Evolutionary conservation across 805 yeast species (phyloP), one percentile per base, ranked within the genome.

Genomic region (Wickerhamomyces subpelliculosus): DNA sequence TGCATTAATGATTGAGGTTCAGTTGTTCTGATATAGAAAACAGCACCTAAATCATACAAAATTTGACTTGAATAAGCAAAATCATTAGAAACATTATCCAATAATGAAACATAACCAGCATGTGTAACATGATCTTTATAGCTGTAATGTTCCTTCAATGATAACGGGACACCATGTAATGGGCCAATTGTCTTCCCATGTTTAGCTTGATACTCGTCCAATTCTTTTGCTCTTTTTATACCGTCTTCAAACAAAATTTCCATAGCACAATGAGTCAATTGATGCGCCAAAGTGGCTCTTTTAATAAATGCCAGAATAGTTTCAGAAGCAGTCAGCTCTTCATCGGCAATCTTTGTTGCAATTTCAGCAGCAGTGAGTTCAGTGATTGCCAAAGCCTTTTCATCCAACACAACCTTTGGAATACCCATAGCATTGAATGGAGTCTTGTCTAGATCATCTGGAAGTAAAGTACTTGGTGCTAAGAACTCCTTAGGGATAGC

Each of bases 1-100:
- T 80, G 85, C 87, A 80, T 80, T 54, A 80, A 61, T 4, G 78
- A 65, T 54, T 79, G 86, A 5, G 87, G 87, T 55, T 79, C 75
- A 40, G 76, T 72, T 8, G 88, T 79, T 55, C 87, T 68, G 32
- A 75, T 75, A 51, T 71, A 79, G 46, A 77, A 71, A 17, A 79
- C 74, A 25, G 82, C 83, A 32, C 58, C 58, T 17, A 42, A 35
- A 27, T 54, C 55, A 26, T 48, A 46, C 17, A 54, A 37, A 25
- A 70, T 63, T 43, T 71, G 65, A n/a, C 69, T 57, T 11, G 76
- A 68, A 24, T 60, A 59, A 8, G 78, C 69, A 48, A 72, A 74
- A 34, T 64, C 66, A 7, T 51, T 51, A 10, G 78, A 64, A 16
- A 75, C 58, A 47, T 72, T 64, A 37, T 68, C 72, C 32, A 77